Percentiles rank a stretch among this genome's conserved stretches.
These are phyloP conservation scores for Xylariaceae sp. DNA, from an alignment of 2,329 filamentous ascomycete species.

Conservation along the genomic window DNA sequence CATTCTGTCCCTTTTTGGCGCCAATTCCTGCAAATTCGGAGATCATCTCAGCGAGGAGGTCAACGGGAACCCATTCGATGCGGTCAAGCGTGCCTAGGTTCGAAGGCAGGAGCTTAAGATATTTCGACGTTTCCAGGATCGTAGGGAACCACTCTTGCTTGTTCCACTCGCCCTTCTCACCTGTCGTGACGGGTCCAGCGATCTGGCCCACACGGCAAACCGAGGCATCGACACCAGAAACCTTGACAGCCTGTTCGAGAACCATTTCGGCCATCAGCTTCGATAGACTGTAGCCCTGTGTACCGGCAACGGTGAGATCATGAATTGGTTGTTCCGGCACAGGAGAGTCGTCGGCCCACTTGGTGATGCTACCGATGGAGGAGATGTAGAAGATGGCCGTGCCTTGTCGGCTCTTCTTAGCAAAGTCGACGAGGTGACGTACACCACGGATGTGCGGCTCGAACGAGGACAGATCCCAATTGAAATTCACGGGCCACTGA, in stretches of 20 bases:
- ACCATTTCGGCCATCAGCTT: slow-evolving; percentile 41
- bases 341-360: slow-evolving; percentile 27
- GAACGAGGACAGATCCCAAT: slow-evolving; percentile 44
- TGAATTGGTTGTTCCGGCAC: slow-evolving; percentile 37
- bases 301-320: slow-evolving; percentile 27
- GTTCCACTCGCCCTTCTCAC: slow-evolving; percentile 47
- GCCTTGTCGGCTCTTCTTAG: slow-evolving; percentile 27
- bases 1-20: slow-evolving; percentile 11
- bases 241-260: slow-evolving; percentile 35
- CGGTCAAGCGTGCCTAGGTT: slow-evolving; percentile 39
- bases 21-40: slow-evolving; percentile 40
- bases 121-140: slow-evolving; percentile 43
- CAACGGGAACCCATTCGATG: slow-evolving; percentile 54
- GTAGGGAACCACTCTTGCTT: slow-evolving; percentile 53
- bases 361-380: slow-evolving; percentile 35
- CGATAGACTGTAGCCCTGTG: slow-evolving; percentile 39
- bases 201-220: slow-evolving; percentile 46
- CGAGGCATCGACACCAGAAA: slow-evolving; percentile 34
- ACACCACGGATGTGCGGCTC: slow-evolving; percentile 48
- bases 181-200: slow-evolving; percentile 34
- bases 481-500: slow-evolving; percentile 53
- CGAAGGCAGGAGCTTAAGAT: slow-evolving; percentile 43
- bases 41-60: slow-evolving; percentile 41
- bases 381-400: slow-evolving; percentile 40
- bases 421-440: slow-evolving; percentile 44